A percentile compares a stretch with the other conserved stretches of the same genome.
These are phyloP conservation scores for Usnea hakonensis DNA, from an alignment of 495 filamentous ascomycete genomes.

Conservation along the genomic window DNA sequence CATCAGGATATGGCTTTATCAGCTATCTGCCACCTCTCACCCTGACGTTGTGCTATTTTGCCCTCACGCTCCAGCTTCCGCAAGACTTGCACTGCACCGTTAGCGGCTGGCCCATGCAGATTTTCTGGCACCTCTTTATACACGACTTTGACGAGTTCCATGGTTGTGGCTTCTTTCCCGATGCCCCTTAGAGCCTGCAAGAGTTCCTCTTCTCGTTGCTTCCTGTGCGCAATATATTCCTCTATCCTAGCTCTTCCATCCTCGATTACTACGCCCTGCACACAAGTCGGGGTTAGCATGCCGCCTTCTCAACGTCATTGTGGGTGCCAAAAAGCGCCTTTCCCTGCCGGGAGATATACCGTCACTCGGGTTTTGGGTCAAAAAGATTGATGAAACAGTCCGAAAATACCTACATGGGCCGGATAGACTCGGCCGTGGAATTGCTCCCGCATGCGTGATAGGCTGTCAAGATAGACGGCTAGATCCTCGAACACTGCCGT, in stretches of 20 bases:
- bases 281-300: background rate
- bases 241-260: conserved; percentile 55
- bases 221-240: conserved; percentile 78
- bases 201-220: conserved; percentile 74
- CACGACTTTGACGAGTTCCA: conserved; percentile 78
- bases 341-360: background rate
- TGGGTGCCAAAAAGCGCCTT: background rate
- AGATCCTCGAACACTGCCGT: conserved; percentile 90
- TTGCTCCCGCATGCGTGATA: conserved; percentile 60
- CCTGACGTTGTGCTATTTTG: conserved; percentile 42
- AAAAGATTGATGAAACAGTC: background rate
- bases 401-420: conserved; percentile 31
- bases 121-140: conserved; percentile 71
- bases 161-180: conserved; percentile 43
- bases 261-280: conserved; percentile 67
- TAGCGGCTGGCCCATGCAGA: conserved; percentile 64
- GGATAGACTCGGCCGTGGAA: conserved; percentile 73
- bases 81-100: conserved; percentile 60
- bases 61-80: conserved; percentile 62
- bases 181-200: conserved; percentile 52
- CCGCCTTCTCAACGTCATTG: no score
- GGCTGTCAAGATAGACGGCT: conserved; percentile 58
- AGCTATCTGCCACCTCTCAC: conserved; percentile 47
- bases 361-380: background rate
- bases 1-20: conserved; percentile 21